Evolutionary conservation across 257 asterid genomes (phyloP), one percentile per base, ranked within the genome.

Genomic region (Lavandula angustifolia): DNA sequence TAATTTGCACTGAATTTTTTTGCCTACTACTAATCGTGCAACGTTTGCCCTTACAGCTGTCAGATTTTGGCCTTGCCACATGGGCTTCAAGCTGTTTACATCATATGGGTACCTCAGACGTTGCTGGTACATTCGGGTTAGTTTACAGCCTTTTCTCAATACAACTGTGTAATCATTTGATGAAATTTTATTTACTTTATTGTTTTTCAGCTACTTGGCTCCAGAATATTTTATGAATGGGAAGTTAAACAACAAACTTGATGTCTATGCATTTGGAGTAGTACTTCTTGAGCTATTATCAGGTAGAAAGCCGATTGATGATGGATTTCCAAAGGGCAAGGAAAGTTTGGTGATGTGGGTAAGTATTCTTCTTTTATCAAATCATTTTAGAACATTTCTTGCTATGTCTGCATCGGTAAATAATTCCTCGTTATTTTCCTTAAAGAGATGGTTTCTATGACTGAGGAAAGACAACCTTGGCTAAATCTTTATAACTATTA

Each of bases 91-190:
- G 83, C 67, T 81, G 85, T 72, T 73, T 83, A 31, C 80, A 74
- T 73, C 84, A 75, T 64, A 57, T 81, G 59, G 83, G 80, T 56
- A 75, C 78, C 76, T 68, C 76, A 60, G 92, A 89, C 37, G 86
- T 92, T 48, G 86, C 98, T 70, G 97, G 98, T 67, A 92, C 98
- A 40, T 92, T 92, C 64, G 97, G 99, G 98, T 85, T 67, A 72
- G 91, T 73, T 58, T 9, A 9, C 51, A 9, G 62, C 41, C 75
- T 42, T 47, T 14, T 37, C 66, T 53, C 49, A 37, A 51, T 60
- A 44, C 60, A n/a, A 43, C 64, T 62, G 53, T 46, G 42, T 60
- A 27, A 64, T 32, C 53, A 27, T 16, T 38, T 52, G 12, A 50
- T 57, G 33, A 29, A 35, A 13, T 1, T 22, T 35, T 61, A 57